Evolutionary conservation across 495 filamentous ascomycete genomes (phyloP).

Genomic region (Xylaria nigripes): DNA sequence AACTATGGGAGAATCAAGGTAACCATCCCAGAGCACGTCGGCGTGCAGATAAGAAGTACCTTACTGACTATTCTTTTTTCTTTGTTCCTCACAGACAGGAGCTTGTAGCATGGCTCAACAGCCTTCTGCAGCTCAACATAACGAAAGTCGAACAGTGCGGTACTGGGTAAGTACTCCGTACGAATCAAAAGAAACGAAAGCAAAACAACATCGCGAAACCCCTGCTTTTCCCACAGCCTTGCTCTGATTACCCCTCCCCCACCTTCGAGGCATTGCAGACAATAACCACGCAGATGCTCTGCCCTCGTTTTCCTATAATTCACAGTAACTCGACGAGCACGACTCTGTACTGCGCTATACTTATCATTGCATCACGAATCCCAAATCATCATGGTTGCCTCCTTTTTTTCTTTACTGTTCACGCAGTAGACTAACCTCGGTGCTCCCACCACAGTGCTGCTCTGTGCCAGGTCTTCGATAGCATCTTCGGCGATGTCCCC

Average conservation of each 20-base stretch:
- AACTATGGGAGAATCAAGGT: conserved; percentile 14
- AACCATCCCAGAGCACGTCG: neutral
- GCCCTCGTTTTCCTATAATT: neutral
- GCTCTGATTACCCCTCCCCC: conserved; percentile 28
- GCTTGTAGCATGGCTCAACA: conserved; percentile 93
- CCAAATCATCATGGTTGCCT: too few relatives aligned
- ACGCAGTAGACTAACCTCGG: conserved; percentile 6
- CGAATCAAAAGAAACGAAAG: neutral
- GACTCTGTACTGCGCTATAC: neutral
- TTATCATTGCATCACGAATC: neutral
- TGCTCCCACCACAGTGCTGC: conserved; percentile 59
- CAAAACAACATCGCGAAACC: conserved; percentile 5
- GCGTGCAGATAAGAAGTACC: neutral
- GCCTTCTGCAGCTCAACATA: conserved; percentile 91
- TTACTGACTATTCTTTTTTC: neutral
- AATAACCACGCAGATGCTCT: neutral
- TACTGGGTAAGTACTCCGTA: conserved; percentile 68
- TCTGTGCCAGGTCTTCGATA: conserved; percentile 94
- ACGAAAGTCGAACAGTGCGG: conserved; percentile 99
- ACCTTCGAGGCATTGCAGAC: conserved; percentile 12
- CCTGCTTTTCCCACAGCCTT: conserved; percentile 24
- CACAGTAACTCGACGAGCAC: neutral
- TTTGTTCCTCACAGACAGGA: conserved; percentile 65
- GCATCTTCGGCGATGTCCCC: conserved; percentile 91
- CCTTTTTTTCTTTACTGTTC: neutral